phyloP scores from a whole-genome alignment of 73 alveolate genomes.

The Symbiodinium natans region DNA sequence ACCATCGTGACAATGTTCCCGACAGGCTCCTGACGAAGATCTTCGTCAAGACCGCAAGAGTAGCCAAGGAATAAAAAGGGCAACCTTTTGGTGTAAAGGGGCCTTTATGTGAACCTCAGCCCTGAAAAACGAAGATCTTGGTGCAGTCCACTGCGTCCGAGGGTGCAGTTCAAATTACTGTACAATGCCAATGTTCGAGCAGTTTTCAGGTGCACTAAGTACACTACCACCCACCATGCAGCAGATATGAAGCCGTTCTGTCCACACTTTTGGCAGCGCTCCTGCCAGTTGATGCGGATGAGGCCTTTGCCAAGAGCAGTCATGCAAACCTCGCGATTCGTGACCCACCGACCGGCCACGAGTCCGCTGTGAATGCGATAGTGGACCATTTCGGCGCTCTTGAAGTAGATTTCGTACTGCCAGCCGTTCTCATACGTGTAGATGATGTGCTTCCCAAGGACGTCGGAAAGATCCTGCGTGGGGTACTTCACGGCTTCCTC shows the following conservation, averaged over 20 bases:
- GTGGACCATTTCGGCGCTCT: background rate
- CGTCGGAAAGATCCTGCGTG: background rate
- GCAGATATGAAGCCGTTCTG: no score
- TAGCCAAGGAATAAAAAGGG: no score
- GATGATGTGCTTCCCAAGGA: background rate
- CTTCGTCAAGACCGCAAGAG: no score
- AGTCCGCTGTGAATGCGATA: slow-evolving; percentile 1
- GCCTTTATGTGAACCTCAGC: no score
- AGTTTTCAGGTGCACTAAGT: no score
- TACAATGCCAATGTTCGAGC: no score
- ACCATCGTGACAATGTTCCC: slow-evolving; percentile 2
- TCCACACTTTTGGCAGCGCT: background rate
- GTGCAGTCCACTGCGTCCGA: no score
- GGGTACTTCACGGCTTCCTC: background rate
- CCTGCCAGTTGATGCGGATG: slow-evolving; percentile 6
- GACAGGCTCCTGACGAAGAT: slow-evolving; percentile 6
- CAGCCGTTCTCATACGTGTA: slow-evolving; percentile 11
- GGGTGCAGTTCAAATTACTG: no score
- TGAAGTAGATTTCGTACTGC: slow-evolving; percentile 10
- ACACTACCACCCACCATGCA: no score
- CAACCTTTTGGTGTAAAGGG: no score
- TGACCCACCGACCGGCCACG: background rate
- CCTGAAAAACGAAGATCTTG: no score
- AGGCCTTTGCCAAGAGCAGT: background rate
- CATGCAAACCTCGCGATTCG: slow-evolving; percentile 2